Evolutionary conservation across 176 grass and related monocot genomes (phyloP).

Genomic region (Phoenix roebelenii): DNA sequence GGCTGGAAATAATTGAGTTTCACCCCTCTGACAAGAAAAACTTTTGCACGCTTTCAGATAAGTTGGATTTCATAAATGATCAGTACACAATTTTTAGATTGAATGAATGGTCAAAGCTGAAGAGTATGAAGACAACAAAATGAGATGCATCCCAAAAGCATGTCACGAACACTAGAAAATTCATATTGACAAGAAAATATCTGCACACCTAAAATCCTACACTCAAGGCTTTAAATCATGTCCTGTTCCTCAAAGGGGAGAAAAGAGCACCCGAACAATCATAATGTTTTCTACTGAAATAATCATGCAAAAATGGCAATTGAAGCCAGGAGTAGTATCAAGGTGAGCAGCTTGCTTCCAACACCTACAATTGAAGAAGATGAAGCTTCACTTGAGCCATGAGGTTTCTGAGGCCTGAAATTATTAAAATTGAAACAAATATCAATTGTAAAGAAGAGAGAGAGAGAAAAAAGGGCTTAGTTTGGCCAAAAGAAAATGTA

Average conservation of each 20-base stretch:
- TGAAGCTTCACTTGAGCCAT: slow-evolving; percentile 32
- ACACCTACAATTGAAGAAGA: neutral
- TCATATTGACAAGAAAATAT: neutral
- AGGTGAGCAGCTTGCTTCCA: slow-evolving; percentile 19
- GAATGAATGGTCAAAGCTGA: no score
- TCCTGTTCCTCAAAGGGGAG: slow-evolving; percentile 24
- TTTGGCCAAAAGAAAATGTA: neutral
- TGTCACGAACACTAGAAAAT: no score
- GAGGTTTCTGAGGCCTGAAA: slow-evolving; percentile 60
- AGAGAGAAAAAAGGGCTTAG: neutral
- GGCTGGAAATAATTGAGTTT: no score
- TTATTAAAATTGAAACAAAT: neutral
- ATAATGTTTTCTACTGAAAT: no score
- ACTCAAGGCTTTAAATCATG: slow-evolving; percentile 22
- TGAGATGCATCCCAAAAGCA: no score
- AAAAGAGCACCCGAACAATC: slow-evolving; percentile 4
- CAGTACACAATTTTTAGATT: no score
- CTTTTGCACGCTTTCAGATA: no score
- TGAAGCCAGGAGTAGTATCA: slow-evolving; percentile 24
- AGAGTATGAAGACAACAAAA: no score
- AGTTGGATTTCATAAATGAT: no score
- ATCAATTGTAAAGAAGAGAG: neutral
- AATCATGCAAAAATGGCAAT: slow-evolving; percentile 17
- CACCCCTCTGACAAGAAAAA: no score
- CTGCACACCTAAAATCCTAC: slow-evolving; percentile 25